phyloP scores from a whole-genome alignment of 2,329 filamentous ascomycete genomes.

The Fusarium drepaniforme region DNA sequence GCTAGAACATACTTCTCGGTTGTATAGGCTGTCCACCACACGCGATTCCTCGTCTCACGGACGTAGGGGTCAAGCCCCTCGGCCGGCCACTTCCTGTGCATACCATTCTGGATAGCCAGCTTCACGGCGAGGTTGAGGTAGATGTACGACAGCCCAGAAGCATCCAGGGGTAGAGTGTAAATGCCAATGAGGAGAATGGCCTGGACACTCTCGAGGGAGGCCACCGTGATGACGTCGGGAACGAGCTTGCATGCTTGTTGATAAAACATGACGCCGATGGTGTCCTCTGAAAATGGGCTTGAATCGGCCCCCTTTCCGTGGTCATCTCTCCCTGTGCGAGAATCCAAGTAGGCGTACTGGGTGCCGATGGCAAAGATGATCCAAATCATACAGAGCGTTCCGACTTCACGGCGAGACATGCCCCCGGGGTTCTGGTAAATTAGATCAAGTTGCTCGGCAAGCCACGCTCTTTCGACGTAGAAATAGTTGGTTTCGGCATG shows the following conservation, averaged over 20 bases:
- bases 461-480: slow-evolving; percentile 59
- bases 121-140: slow-evolving; percentile 68
- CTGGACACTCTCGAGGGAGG: slow-evolving; percentile 69
- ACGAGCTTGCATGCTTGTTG: slow-evolving; percentile 66
- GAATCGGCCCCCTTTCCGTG: slow-evolving; percentile 36
- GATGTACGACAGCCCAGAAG: slow-evolving; percentile 67
- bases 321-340: slow-evolving; percentile 37
- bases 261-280: slow-evolving; percentile 68
- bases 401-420: slow-evolving; percentile 55
- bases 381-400: slow-evolving; percentile 58
- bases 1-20: slow-evolving; percentile 62
- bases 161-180: slow-evolving; percentile 67
- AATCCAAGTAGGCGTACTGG: slow-evolving; percentile 62
- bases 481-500: slow-evolving; percentile 63
- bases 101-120: slow-evolving; percentile 70
- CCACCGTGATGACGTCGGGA: slow-evolving; percentile 67
- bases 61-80: slow-evolving; percentile 60
- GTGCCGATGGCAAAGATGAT: slow-evolving; percentile 63
- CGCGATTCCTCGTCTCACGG: slow-evolving; percentile 65
- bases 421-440: slow-evolving; percentile 55
- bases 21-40: slow-evolving; percentile 70
- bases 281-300: slow-evolving; percentile 59
- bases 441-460: slow-evolving; percentile 54
- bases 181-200: slow-evolving; percentile 68
- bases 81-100: slow-evolving; percentile 65